These are phyloP conservation scores for Thelephora ganbajun DNA, from an alignment of 768 basidiomycete genomes.

Conservation along the genomic window DNA sequence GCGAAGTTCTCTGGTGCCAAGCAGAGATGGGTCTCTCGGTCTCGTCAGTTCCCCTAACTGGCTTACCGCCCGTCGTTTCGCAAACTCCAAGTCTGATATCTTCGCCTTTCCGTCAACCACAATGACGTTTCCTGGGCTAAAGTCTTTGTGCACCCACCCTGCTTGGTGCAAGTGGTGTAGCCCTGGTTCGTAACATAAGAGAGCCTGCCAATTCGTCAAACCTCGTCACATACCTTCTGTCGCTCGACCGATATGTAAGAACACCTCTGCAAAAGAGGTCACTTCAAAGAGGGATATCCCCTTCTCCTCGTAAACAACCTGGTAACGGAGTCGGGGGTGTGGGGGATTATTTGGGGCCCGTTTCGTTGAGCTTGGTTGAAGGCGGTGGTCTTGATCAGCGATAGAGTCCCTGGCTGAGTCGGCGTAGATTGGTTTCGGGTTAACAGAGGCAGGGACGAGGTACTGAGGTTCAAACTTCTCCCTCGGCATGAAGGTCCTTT, in stretches of 20 bases:
- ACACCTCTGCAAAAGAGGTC: neutral
- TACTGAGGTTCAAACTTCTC: no score
- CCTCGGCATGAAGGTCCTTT: no score
- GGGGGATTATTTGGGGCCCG: neutral
- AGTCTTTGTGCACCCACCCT: conserved; percentile 10
- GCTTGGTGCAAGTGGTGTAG: conserved; percentile 2
- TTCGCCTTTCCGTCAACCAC: neutral
- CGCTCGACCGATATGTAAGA: neutral
- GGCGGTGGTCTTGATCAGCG: neutral
- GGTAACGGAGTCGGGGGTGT: conserved; percentile 4
- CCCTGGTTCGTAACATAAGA: neutral
- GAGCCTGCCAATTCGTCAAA: neutral
- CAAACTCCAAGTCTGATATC: conserved; percentile 8
- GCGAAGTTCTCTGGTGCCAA: no score
- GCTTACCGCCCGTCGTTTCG: neutral
- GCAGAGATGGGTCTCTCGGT: no score
- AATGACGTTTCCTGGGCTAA: conserved; percentile 9
- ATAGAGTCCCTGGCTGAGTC: neutral
- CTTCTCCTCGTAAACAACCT: conserved; percentile 9
- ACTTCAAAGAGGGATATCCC: conserved; percentile 4
- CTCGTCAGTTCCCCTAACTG: no score
- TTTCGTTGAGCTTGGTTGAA: neutral
- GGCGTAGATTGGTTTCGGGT: neutral
- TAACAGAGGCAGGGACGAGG: neutral
- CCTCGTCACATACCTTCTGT: neutral